Evolutionary conservation across 495 filamentous ascomycete genomes (phyloP), one percentile per base, ranked within the genome.

Genomic region (Evernia prunastri): DNA sequence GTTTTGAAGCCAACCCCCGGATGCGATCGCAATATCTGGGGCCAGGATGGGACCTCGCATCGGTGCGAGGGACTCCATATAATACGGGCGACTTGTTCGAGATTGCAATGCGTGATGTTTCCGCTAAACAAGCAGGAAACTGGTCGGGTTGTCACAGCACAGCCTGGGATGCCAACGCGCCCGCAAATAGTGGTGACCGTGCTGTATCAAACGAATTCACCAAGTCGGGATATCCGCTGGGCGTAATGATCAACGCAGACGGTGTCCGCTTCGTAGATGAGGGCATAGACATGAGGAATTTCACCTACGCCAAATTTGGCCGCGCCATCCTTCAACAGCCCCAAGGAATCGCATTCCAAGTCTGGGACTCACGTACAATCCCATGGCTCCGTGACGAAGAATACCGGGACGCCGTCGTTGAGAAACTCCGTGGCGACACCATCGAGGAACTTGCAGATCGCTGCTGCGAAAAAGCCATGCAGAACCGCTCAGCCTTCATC

Each of bases 241-340:
- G 43, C 43, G 9, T 47, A 23, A 47, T 47, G 43, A n/a, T 47
- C 10, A 47, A 47, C 11, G 43, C 43, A 2, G n/a, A 47, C 13
- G 43, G 43, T 8, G 1, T 47, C 43, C 43, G 43, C 20, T 47
- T 47, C 20, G 43, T 47, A 25, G 43, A 47, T n/a, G 43, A 47
- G n/a, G 43, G 43, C 11, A 25, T 47, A 1, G 43, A 47, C 43
- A 23, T 47, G 43, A n/a, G 43, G 20, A 47, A 47, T 25, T 47
- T 47, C n/a, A 47, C 43, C 20, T 47, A 47, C 11, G 43, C 43
- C 8, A 47, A 47, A 47, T 47, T 47, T 25, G 43, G 43, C 43
- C 43, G 43, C 43, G 43, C 43, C 43, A 47, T 47, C 43, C 43
- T 47, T n/a, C 20, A 47, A 47, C 43, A 47, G 25, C 43, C 43